Percentiles rank a stretch among this genome's conserved stretches.
These are phyloP conservation scores for Coelastrella sp. DNA, from an alignment of 139 green algal species.

Conservation along the genomic window DNA sequence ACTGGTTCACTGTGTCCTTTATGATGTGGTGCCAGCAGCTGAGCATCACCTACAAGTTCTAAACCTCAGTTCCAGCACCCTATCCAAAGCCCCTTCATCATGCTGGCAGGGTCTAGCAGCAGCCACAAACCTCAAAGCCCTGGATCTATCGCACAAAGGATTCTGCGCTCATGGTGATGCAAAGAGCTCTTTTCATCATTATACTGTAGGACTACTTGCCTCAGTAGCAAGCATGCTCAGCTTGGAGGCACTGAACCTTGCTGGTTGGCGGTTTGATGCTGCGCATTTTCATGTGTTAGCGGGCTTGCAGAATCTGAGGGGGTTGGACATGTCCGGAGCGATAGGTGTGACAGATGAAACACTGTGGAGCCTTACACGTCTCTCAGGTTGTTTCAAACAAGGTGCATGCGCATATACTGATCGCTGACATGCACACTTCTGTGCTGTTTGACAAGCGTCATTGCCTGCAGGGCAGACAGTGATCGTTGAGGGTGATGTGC, in stretches of 20 bases:
- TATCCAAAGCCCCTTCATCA: neutral
- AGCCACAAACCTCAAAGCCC: slow-evolving; percentile 12
- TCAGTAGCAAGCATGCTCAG: slow-evolving; percentile 6
- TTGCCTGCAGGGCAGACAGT: too few relatives aligned
- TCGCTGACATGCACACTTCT: neutral
- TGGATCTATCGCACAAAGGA: slow-evolving; percentile 5
- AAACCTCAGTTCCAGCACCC: neutral
- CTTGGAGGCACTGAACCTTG: neutral
- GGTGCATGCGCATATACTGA: too few relatives aligned
- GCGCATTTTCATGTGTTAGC: slow-evolving; percentile 16
- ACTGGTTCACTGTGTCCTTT: neutral
- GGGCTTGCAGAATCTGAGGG: neutral
- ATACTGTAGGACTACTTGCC: neutral
- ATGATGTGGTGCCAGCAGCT: neutral
- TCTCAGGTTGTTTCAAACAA: slow-evolving; percentile 12
- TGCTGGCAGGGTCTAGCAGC: slow-evolving; percentile 40
- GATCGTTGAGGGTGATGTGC: too few relatives aligned
- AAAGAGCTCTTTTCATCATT: neutral
- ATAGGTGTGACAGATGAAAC: slow-evolving; percentile 12
- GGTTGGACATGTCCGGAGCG: neutral
- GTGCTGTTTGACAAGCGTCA: neutral
- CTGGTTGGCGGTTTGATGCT: slow-evolving; percentile 34
- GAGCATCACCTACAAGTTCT: neutral
- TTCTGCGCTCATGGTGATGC: slow-evolving; percentile 2
- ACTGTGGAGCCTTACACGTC: slow-evolving; percentile 39